Evolutionary conservation across 2,329 filamentous ascomycete genomes (phyloP), one percentile per base, ranked within the genome.

Genomic region (Ophiocordyceps camponoti-leonardi): DNA sequence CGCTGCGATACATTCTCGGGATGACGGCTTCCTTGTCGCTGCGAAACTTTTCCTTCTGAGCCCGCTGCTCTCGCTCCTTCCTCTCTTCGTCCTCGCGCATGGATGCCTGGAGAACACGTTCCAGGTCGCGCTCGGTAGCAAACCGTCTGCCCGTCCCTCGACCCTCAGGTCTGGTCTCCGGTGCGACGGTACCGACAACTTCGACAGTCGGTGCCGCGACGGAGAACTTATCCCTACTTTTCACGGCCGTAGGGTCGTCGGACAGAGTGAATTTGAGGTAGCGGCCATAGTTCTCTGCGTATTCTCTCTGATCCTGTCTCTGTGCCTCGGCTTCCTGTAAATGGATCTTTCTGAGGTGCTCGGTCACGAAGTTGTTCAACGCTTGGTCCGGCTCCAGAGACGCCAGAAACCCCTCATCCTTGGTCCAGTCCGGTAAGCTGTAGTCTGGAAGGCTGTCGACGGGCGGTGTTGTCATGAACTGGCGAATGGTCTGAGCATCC

Each of bases 11-110:
- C 72, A 86, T 82, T 47, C 77, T 68, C 0, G 84, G 84, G 43
- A 90, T 77, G 4, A 73, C 69, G 0, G 85, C 85, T 58, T 90
- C 85, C 56, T 84, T 86, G 41, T 84, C 81, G 50, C 76, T 82
- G 49, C 83, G 80, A 48, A 80, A 79, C 55, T 81, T 80, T 45
- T 82, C 78, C 56, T 81, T 78, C 51, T 77, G 73, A 31, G 75
- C 74, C 45, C 74, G 67, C 42, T 70, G 62, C 51, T 83, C 79
- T 43, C 81, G 77, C 51, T 86, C 81, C 48, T 76, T 72, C 31
- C 76, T 71, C 54, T 86, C 82, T 50, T 81, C 79, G 48, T 84
- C 81, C 51, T 82, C 79, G 20, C 73, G 72, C 54, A 80, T 74
- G 0, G 83, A 87, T 52, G 83, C 79, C 56, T 83, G 76, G 43